A percentile compares a stretch with the other conserved stretches of the same genome.
phyloP scores from a whole-genome alignment of 2,329 filamentous ascomycete genomes.

The Diaporthe vaccinii region DNA sequence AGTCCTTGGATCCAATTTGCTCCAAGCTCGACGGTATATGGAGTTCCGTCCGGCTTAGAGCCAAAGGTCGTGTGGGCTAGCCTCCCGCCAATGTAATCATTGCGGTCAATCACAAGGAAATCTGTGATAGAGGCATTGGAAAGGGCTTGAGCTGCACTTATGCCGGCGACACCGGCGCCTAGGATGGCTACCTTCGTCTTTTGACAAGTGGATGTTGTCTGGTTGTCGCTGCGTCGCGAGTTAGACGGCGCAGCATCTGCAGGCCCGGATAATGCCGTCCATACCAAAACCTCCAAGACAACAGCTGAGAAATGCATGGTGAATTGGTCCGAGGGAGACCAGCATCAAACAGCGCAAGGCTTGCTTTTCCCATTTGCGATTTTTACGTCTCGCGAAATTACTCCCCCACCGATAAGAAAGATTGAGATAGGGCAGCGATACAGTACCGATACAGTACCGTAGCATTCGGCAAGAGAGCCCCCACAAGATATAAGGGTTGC shows the following conservation, averaged over 20 bases:
- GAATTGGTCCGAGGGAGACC: too few species aligned
- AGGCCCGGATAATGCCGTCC: neutral
- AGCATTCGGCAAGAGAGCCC: neutral
- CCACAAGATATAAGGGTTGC: neutral
- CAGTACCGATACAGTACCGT: neutral
- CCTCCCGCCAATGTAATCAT: slow-evolving; percentile 73
- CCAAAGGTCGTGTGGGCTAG: slow-evolving; percentile 71
- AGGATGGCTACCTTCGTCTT: slow-evolving; percentile 58
- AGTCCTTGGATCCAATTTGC: slow-evolving; percentile 71
- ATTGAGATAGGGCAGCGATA: neutral
- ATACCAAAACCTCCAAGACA: neutral
- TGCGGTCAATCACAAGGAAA: slow-evolving; percentile 76
- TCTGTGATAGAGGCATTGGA: slow-evolving; percentile 72
- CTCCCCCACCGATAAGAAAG: slow-evolving; percentile 13
- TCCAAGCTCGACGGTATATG: slow-evolving; percentile 73
- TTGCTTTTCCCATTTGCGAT: neutral
- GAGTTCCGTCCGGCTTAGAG: slow-evolving; percentile 59
- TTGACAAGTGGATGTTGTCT: slow-evolving; percentile 44
- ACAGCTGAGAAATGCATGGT: slow-evolving; percentile 5
- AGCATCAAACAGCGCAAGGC: neutral
- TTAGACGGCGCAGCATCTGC: slow-evolving; percentile 19
- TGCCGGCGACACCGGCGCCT: slow-evolving; percentile 73
- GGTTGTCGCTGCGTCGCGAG: neutral
- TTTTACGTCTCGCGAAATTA: slow-evolving; percentile 15
- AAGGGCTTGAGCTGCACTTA: slow-evolving; percentile 74